These are phyloP conservation scores for Scytalidium sp. DNA, from an alignment of 2,329 filamentous ascomycete species.

Conservation along the genomic window DNA sequence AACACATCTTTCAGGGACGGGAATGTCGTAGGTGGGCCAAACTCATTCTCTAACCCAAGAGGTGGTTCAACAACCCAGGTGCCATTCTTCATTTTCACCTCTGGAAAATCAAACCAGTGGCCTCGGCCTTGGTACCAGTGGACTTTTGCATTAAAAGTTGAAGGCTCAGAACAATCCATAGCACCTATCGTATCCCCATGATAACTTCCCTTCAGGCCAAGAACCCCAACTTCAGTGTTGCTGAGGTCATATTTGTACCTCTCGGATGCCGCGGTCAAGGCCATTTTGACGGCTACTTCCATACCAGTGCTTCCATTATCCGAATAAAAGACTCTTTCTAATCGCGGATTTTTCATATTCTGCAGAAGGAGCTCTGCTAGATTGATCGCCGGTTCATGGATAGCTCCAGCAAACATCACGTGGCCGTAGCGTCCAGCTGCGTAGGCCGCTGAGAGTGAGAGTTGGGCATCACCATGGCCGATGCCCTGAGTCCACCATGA, in stretches of 20 bases:
- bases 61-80: slow-evolving; percentile 55
- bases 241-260: slow-evolving; percentile 60
- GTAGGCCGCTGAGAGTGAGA: slow-evolving; percentile 74
- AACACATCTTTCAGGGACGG: slow-evolving; percentile 55
- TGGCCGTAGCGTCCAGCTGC: slow-evolving; percentile 83
- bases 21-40: slow-evolving; percentile 15
- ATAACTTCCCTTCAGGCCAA: slow-evolving; percentile 78
- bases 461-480: slow-evolving; percentile 70
- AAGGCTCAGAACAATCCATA: slow-evolving; percentile 81
- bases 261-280: slow-evolving; percentile 62
- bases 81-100: slow-evolving; percentile 63
- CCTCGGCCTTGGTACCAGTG: slow-evolving; percentile 83
- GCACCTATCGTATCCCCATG: slow-evolving; percentile 87
- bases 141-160: slow-evolving; percentile 74
- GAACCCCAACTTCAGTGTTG: slow-evolving; percentile 57
- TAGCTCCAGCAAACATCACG: slow-evolving; percentile 79
- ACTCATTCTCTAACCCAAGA: slow-evolving; percentile 10
- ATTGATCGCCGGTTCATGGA: slow-evolving; percentile 74
- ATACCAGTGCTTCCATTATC: slow-evolving; percentile 82
- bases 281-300: slow-evolving; percentile 87
- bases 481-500: slow-evolving; percentile 93
- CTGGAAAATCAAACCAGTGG: slow-evolving; percentile 78
- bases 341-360: slow-evolving; percentile 58
- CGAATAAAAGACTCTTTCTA: slow-evolving; percentile 74
- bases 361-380: slow-evolving; percentile 64